Base-by-base conservation (phyloP, 345 rosid species). In the Hibiscus tridactylites region DNA sequence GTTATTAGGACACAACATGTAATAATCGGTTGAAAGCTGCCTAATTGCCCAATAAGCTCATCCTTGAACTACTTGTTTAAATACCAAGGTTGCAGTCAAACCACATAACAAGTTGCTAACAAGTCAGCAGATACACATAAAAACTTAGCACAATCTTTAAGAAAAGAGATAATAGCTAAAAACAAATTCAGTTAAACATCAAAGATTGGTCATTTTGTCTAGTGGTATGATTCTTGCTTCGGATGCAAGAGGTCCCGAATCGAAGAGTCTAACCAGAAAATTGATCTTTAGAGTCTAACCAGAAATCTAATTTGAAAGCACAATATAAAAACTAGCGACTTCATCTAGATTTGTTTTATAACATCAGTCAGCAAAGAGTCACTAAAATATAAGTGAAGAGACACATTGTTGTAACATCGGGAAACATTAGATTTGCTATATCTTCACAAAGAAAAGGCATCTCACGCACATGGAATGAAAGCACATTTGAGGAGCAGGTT, bases 221-320 rank as follows among this genome's bases (percentile, higher is more conserved):
- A 83, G 88, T 83, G 91, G 88, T 76, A 87, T 81, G 87, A 89
- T 87, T 84, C 91, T 90, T 81, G 88, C 91, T 90, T 90, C 79
- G 88, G 91, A 88, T 88, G 86, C 87, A 83, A 88, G 87, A 87
- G 90, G 88, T 85, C 44, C 97, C 10, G 9, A 39, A 39, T 39
- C 44, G 44, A 39, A 39, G 44, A 39, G 9, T 39, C 44, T 37
- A 37, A 29, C 2, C 31, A 29, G 31, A 29, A 29, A 29, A 29
- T 29, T 29, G 31, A 29, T 29, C 31, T 2, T 29, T 2, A 29
- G 31, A 29, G 31, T 29, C 31, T 31, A 31, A 39, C 44, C 44
- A 39, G 44, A 39, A 39, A 39, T 39, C 44, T 39, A 39, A 39
- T 39, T 39, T 39, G 44, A 39, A 39, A 7, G 44, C 44, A 39